Evolutionary conservation across 2,329 filamentous ascomycete species (phyloP).

Genomic region (Cladophialophora yegresii): DNA sequence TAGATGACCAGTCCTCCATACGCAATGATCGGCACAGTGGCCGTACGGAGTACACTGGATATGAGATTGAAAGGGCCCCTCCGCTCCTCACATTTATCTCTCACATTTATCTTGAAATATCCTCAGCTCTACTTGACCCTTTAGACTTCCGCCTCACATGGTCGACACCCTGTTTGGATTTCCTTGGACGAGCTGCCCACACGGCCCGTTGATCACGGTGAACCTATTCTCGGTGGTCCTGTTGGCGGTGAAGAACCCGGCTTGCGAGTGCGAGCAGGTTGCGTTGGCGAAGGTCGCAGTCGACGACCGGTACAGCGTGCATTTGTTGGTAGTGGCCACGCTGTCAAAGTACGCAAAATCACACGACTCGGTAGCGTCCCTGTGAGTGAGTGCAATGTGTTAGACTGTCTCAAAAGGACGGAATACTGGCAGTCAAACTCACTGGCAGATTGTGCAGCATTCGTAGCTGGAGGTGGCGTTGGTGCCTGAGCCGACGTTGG

Average conservation of each 20-base stretch:
- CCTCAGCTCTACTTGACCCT: no score
- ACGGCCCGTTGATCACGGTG: slow-evolving; percentile 10
- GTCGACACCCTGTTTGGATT: not conserved
- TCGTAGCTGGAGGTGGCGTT: slow-evolving; percentile 11
- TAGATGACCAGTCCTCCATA: no score
- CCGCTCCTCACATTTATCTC: no score
- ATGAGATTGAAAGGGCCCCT: no score
- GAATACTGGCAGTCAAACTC: not conserved
- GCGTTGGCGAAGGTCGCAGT: not conserved
- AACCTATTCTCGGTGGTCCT: not conserved
- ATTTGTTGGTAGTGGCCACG: not conserved
- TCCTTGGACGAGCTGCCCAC: slow-evolving; percentile 6
- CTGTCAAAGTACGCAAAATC: slow-evolving; percentile 12
- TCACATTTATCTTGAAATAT: no score
- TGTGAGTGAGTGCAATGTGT: not conserved
- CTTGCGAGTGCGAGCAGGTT: not conserved
- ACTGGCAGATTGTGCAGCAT: slow-evolving; percentile 7
- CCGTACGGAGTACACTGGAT: no score
- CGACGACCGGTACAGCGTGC: not conserved
- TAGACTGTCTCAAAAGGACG: not conserved
- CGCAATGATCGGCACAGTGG: no score
- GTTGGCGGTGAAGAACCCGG: slow-evolving; percentile 6
- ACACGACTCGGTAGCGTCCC: not conserved
- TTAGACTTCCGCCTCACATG: not conserved
- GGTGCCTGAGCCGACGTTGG: not conserved